A percentile compares a stretch with the other conserved stretches of the same genome.
Evolutionary conservation across 2,329 filamentous ascomycete species (phyloP).

Genomic region (Stromatinia cepivora): DNA sequence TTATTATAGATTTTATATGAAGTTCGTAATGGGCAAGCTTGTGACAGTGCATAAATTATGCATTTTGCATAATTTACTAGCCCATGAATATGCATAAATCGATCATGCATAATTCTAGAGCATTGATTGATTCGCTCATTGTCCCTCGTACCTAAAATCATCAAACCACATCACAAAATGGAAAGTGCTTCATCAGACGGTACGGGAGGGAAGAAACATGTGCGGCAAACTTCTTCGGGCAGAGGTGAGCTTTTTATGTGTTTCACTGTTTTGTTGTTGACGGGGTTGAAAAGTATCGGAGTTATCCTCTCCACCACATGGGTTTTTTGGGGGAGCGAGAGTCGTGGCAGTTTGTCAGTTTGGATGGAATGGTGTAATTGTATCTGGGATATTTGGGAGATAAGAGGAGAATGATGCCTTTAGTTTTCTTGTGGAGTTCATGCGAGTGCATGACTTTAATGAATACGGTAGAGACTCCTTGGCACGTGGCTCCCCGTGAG

Average conservation of each 20-base stretch:
- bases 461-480: neutral
- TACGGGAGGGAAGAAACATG: constrained; percentile 17
- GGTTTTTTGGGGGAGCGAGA: neutral
- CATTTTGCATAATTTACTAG: neutral
- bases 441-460: neutral
- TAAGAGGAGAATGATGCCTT: neutral
- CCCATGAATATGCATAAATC: neutral
- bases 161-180: constrained; percentile 1
- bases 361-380: neutral
- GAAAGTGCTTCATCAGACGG: constrained; percentile 15
- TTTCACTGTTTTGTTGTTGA: neutral
- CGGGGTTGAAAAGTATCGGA: neutral
- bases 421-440: neutral
- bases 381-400: neutral
- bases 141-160: neutral
- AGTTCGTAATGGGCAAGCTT: too few relatives aligned
- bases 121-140: neutral
- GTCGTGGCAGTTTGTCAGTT: neutral
- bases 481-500: neutral
- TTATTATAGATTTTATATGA: neutral
- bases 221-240: constrained; percentile 20
- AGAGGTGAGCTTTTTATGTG: constrained; percentile 16
- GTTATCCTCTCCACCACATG: neutral
- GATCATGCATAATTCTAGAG: constrained; percentile 1
- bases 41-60: neutral